Conservation (phyloP, 2,329 filamentous ascomycete genomes). For the Aureobasidium sp. region DNA sequence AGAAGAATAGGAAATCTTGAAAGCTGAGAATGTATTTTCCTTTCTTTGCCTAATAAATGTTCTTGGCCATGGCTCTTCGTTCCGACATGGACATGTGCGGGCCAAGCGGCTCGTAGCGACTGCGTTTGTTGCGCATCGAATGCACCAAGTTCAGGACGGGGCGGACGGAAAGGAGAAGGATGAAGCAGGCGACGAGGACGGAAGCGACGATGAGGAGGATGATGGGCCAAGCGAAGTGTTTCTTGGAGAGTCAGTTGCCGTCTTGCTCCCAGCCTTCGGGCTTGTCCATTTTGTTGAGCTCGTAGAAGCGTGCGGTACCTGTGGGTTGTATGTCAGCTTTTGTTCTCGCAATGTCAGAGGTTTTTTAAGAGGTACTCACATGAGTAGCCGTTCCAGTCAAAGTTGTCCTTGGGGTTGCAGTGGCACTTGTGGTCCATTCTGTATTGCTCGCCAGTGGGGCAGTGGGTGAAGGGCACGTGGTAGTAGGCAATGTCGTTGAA, state of each 20-base stretch:
- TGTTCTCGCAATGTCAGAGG: not conserved
- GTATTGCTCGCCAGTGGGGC: constrained; percentile 81
- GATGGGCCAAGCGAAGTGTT: not conserved
- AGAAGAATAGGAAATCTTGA: not conserved
- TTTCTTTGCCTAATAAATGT: not conserved
- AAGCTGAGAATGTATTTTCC: not conserved
- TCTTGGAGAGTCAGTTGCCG: constrained; percentile 23
- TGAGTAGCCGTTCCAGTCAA: constrained; percentile 98
- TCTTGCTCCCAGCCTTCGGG: constrained; percentile 71
- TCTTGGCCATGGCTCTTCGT: not conserved
- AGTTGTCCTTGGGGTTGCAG: constrained; percentile 94
- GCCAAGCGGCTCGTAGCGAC: constrained; percentile 7
- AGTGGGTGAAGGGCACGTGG: constrained; percentile 96
- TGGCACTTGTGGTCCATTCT: constrained; percentile 82
- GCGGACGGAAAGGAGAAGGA: constrained; percentile 5
- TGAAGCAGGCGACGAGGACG: not conserved
- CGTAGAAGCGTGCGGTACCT: constrained; percentile 83
- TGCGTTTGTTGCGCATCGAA: not conserved
- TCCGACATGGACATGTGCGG: not conserved
- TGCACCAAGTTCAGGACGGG: not conserved
- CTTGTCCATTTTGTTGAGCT: constrained; percentile 72
- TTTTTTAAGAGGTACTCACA: constrained; percentile 54
- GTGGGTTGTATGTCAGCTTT: constrained; percentile 1
- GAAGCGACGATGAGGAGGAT: not conserved
- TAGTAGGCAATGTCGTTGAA: constrained; percentile 99